phyloP scores from a whole-genome alignment of 208 protist species.

The Trypanosoma theileri region DNA sequence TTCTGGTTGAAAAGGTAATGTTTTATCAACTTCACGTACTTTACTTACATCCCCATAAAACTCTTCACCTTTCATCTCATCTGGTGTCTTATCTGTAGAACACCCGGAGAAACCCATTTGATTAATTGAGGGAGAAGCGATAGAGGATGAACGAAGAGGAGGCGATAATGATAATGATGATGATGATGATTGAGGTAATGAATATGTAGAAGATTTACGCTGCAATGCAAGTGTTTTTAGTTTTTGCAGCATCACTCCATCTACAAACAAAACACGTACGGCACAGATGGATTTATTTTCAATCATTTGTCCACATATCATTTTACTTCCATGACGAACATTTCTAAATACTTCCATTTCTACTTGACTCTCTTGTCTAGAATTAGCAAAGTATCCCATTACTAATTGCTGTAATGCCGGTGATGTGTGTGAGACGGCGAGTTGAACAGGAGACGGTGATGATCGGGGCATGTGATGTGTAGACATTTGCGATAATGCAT shows the following conservation, averaged over 20 bases:
- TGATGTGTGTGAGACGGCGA: conserved; percentile 2
- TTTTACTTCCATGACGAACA: conserved; percentile 23
- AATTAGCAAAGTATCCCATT: background rate
- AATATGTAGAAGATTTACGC: too few relatives aligned
- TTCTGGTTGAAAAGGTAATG: too few relatives aligned
- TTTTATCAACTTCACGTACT: background rate
- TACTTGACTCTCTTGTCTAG: background rate
- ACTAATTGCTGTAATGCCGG: background rate
- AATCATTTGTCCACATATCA: conserved; percentile 11
- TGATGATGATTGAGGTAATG: background rate
- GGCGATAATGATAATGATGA: too few relatives aligned
- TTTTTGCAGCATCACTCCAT: conserved; percentile 17
- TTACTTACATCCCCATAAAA: background rate
- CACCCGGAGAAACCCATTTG: too few relatives aligned
- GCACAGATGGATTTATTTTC: conserved; percentile 8
- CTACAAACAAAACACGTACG: conserved; percentile 26
- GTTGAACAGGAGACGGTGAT: background rate
- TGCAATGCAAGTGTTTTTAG: background rate
- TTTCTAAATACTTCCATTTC: conserved; percentile 3
- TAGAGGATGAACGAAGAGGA: too few relatives aligned
- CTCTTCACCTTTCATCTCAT: too few relatives aligned
- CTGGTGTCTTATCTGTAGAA: too few relatives aligned
- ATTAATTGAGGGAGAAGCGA: too few relatives aligned
- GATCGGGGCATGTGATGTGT: background rate
- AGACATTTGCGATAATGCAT: background rate